Percentiles rank a stretch among this genome's conserved stretches.
These are phyloP conservation scores for Emericellopsis terricola DNA, from an alignment of 495 filamentous ascomycete species.

Conservation along the genomic window DNA sequence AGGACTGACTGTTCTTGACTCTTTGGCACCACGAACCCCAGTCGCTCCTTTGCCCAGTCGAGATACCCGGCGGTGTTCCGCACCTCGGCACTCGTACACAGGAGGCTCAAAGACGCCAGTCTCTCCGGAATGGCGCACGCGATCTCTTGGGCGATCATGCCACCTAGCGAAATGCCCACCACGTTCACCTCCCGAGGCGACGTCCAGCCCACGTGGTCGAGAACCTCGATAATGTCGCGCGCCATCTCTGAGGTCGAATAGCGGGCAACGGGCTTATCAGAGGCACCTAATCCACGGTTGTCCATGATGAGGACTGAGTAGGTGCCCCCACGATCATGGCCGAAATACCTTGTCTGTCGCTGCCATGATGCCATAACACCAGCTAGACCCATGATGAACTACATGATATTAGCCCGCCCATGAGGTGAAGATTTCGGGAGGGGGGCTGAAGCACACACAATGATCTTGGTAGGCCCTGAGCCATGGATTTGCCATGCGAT, in stretches of 20 bases:
- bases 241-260: slow-evolving; percentile 67
- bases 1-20: slow-evolving; percentile 31
- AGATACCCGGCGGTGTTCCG: slow-evolving; percentile 36
- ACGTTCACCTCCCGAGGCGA: slow-evolving; percentile 41
- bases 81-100: slow-evolving; percentile 55
- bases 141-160: slow-evolving; percentile 81
- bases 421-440: neutral
- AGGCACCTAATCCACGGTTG: slow-evolving; percentile 63
- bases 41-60: slow-evolving; percentile 50
- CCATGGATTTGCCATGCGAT: slow-evolving; percentile 70
- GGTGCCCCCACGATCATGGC: slow-evolving; percentile 42
- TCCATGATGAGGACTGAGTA: slow-evolving; percentile 62
- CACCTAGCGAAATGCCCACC: slow-evolving; percentile 59
- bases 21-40: slow-evolving; percentile 53
- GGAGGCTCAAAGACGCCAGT: slow-evolving; percentile 45
- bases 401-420: slow-evolving; percentile 5
- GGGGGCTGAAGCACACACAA: slow-evolving; percentile 34
- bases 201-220: slow-evolving; percentile 54
- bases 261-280: slow-evolving; percentile 51
- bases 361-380: slow-evolving; percentile 48
- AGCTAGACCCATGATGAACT: slow-evolving; percentile 52
- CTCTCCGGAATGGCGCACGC: slow-evolving; percentile 41
- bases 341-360: slow-evolving; percentile 59
- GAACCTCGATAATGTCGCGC: slow-evolving; percentile 46
- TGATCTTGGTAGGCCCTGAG: slow-evolving; percentile 44